These are phyloP conservation scores for Moesziomyces parantarcticus DNA, from an alignment of 1,284 basidiomycete genomes.

Conservation along the genomic window DNA sequence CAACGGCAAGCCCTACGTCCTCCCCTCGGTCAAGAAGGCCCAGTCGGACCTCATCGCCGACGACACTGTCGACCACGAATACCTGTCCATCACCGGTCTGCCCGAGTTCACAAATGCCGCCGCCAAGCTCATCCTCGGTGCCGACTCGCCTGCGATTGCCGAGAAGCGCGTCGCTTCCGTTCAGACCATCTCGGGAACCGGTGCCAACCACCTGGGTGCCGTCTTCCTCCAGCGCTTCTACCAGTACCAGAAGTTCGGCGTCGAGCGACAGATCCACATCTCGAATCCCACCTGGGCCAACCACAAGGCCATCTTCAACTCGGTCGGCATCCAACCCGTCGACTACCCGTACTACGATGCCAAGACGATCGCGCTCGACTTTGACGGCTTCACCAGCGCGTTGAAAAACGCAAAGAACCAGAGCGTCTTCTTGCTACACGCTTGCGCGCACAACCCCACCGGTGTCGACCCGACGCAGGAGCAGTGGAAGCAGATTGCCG, in stretches of 20 bases:
- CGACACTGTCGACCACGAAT: constrained; percentile 87
- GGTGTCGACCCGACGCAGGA: constrained; percentile 88
- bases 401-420: constrained; percentile 73
- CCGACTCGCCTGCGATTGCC: constrained; percentile 77
- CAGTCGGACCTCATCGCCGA: constrained; percentile 78
- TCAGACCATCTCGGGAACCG: constrained; percentile 90
- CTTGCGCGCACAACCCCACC: constrained; percentile 95
- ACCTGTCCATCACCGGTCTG: constrained; percentile 89
- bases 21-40: constrained; percentile 73
- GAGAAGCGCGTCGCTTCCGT: constrained; percentile 71
- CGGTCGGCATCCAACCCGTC: constrained; percentile 81
- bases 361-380: constrained; percentile 88
- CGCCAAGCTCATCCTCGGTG: constrained; percentile 82
- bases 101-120: constrained; percentile 83
- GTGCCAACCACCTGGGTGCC: constrained; percentile 91
- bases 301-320: constrained; percentile 88
- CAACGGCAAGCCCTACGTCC: constrained; percentile 69
- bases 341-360: constrained; percentile 92
- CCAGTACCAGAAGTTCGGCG: constrained; percentile 68
- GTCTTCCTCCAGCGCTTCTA: constrained; percentile 89
- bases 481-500: constrained; percentile 86
- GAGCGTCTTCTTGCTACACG: constrained; percentile 89
- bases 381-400: constrained; percentile 77
- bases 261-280: constrained; percentile 75
- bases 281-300: constrained; percentile 96